Evolutionary conservation across 495 filamentous ascomycete species (phyloP).

Genomic region (Chaetomium fimeti): DNA sequence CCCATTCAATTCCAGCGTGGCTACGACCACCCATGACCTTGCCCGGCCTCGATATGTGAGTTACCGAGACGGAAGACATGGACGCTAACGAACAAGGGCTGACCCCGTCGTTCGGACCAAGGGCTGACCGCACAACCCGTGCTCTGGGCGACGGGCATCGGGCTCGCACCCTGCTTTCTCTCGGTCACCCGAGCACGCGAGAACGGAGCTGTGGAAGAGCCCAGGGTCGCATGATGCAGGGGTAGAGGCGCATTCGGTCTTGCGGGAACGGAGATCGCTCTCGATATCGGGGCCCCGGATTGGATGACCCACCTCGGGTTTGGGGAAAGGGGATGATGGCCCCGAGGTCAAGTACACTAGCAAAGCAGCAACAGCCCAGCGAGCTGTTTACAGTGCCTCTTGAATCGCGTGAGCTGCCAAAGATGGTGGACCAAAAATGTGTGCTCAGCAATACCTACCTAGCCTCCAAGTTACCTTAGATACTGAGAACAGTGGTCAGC

Average conservation of each 20-base stretch:
- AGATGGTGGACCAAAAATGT: neutral
- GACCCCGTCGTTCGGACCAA: neutral
- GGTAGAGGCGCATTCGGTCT: constrained; percentile 16
- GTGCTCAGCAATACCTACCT: neutral
- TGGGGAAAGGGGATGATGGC: constrained; percentile 6
- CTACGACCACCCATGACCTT: too few relatives aligned
- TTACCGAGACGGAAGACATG: too few relatives aligned
- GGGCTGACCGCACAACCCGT: neutral
- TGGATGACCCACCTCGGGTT: constrained; percentile 2
- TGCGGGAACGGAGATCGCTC: constrained; percentile 15
- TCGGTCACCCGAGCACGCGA: constrained; percentile 10
- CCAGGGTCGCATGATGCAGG: constrained; percentile 3
- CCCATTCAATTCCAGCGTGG: too few relatives aligned
- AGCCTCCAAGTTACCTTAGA: neutral
- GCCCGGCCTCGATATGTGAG: too few relatives aligned
- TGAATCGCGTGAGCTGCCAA: neutral
- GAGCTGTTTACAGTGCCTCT: too few relatives aligned
- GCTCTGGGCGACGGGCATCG: neutral
- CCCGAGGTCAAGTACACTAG: neutral
- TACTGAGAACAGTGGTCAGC: neutral
- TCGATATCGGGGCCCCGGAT: constrained; percentile 1
- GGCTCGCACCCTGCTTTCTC: neutral
- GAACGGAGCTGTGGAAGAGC: neutral
- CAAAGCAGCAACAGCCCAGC: neutral
- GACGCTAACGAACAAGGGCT: too few relatives aligned